phyloP scores from a whole-genome alignment of 306 rosid species.

The Corylus heterophylla region DNA sequence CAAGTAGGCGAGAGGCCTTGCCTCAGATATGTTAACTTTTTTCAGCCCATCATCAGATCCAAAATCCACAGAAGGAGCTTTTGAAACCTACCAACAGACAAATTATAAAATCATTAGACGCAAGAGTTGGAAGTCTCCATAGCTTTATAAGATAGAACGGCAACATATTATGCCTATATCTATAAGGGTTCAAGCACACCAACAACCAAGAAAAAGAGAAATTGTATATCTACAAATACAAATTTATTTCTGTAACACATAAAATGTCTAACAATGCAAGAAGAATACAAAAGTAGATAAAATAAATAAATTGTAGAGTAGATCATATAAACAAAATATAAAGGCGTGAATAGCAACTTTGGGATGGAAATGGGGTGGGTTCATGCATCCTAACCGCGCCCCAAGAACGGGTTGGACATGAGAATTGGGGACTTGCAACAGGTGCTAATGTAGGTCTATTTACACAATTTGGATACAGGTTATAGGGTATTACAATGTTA shows the following conservation, averaged over 20 bases:
- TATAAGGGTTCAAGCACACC: not conserved
- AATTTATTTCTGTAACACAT: not conserved
- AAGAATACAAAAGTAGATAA: not conserved
- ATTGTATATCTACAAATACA: not conserved
- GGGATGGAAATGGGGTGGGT: not conserved
- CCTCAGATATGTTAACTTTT: constrained; percentile 77
- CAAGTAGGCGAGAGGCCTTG: constrained; percentile 37
- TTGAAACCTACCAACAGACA: constrained; percentile 49
- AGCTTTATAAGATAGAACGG: not conserved
- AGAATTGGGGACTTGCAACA: not conserved
- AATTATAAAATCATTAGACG: constrained; percentile 1
- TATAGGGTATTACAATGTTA: not conserved
- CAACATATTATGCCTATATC: not conserved
- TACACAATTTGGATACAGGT: not conserved
- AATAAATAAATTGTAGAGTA: not conserved
- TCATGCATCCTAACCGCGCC: not conserved
- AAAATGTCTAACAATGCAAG: not conserved
- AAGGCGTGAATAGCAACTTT: not conserved
- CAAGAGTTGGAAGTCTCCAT: not conserved
- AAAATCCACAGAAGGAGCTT: constrained; percentile 60
- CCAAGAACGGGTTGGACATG: not conserved
- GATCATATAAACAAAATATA: not conserved
- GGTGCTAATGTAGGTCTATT: not conserved
- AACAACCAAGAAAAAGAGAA: not conserved
- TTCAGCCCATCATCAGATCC: constrained; percentile 54